Evolutionary conservation across 75 land plant species (phyloP), one percentile per base, ranked within the genome.

Genomic region (Cupressus sempervirens): DNA sequence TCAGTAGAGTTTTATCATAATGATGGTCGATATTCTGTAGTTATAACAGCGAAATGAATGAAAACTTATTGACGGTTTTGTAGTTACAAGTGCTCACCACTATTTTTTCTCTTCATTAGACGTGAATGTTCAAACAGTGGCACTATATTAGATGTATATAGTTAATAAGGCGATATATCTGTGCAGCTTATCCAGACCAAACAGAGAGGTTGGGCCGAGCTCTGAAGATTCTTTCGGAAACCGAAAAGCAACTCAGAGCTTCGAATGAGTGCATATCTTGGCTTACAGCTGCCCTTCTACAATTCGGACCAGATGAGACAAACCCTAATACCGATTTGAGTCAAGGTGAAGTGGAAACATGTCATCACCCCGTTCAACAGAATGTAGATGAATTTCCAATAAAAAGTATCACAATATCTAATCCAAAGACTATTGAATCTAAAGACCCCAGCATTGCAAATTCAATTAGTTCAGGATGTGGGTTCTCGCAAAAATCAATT

Each of bases 251-350:
- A 83, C 80, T 94, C 46, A 90, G 94, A 75, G 83, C 84, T 62
- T 93, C 94, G 7, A 93, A 89, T 43, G 91, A 93, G 82, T 93
- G 90, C 56, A 81, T 91, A 29, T 93, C 96, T n/a, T 94, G 96
- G 94, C 89, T 94, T 1, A 94, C 94, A 40, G 94, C 88, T 38
- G 92, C 94, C 82, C 90, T 94, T 76, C 58, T 94, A 46, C 96
- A 94, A 89, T 87, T 94, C n/a, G 90, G 87, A 84, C 79, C 88
- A 48, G 54, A 34, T 23, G 93, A 88, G 7, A 52, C 84, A 56
- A 89, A 84, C 50, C 53, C 87, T 30, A 90, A 88, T 12, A 45
- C 54, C 43, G n/a, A 23, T 45, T 79, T 45, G 3, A 26, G 29
- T 2, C 45, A 89, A 76, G 80, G 82, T 38, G 58, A 76, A 67